These are phyloP conservation scores for Eimeria tenella DNA, from an alignment of 169 alveolate genomes.

Conservation along the genomic window DNA sequence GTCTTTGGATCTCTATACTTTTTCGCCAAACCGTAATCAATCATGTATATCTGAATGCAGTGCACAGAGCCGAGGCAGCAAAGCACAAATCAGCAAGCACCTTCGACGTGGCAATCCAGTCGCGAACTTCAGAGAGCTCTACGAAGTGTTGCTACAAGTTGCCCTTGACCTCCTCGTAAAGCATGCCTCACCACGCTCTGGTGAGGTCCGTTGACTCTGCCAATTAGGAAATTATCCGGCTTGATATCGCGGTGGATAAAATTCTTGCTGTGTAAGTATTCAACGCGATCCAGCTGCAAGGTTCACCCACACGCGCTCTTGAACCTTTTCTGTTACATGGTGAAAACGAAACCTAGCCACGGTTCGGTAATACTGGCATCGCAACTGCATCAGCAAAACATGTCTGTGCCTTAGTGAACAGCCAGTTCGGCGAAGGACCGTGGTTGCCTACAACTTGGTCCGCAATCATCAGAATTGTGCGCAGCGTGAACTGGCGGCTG, in stretches of 20 bases:
- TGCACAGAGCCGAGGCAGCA: background rate
- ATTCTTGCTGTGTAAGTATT: conserved; percentile 93
- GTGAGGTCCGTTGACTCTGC: conserved; percentile 85
- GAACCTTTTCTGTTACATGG: too few species aligned
- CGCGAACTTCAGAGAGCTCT: background rate
- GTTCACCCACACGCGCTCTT: background rate
- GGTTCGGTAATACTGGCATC: too few species aligned
- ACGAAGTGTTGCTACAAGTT: too few species aligned
- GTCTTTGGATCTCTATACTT: conserved; percentile 96
- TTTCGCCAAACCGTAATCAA: conserved; percentile 98
- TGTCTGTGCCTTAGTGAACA: background rate
- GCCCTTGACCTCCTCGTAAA: too few species aligned
- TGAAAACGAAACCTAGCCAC: too few species aligned
- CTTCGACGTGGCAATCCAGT: background rate
- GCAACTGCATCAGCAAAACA: too few species aligned
- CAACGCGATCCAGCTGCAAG: conserved; percentile 91
- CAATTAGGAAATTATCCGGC: conserved; percentile 87
- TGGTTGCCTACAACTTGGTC: conserved; percentile 94
- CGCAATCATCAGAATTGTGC: conserved; percentile 96
- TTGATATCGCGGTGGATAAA: conserved; percentile 97
- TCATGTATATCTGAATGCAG: conserved; percentile 93
- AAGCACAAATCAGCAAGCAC: background rate
- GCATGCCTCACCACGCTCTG: conserved; percentile 56
- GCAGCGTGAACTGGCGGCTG: conserved; percentile 95
- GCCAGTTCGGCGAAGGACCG: too few species aligned